These are phyloP conservation scores for Talaromyces sp. DNA, from an alignment of 2,329 filamentous ascomycete species.

Conservation along the genomic window DNA sequence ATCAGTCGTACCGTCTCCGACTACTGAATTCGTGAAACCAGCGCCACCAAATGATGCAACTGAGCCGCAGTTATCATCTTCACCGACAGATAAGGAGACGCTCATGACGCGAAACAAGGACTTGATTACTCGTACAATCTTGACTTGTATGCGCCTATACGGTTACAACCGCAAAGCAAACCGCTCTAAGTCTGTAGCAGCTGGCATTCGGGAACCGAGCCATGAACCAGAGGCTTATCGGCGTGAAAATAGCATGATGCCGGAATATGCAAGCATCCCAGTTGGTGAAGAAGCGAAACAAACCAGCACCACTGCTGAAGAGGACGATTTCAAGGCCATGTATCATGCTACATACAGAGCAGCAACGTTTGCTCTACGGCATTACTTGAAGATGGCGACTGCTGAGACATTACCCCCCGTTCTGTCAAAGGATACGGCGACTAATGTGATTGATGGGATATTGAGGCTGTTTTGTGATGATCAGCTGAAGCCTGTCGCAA, in stretches of 20 bases:
- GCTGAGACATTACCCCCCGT: conserved; percentile 23
- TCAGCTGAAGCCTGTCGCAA: conserved; percentile 16
- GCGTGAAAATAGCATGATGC: not conserved
- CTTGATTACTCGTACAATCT: conserved; percentile 42
- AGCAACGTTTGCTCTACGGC: conserved; percentile 43
- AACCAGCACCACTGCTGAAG: no score
- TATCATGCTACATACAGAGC: conserved; percentile 47
- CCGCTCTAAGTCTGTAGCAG: conserved; percentile 25
- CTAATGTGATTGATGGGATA: conserved; percentile 43
- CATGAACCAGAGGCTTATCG: conserved; percentile 18
- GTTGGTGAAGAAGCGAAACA: conserved; percentile 30
- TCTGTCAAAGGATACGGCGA: conserved; percentile 41
- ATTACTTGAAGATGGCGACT: conserved; percentile 34
- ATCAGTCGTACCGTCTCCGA: conserved; percentile 13
- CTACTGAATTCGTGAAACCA: not conserved
- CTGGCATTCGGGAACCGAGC: conserved; percentile 9
- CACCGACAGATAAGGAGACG: conserved; percentile 30
- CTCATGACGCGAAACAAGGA: conserved; percentile 42
- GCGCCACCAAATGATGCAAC: conserved; percentile 18
- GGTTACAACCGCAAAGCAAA: conserved; percentile 39
- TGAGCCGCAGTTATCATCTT: conserved; percentile 20
- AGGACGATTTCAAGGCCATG: conserved; percentile 46
- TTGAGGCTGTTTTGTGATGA: conserved; percentile 44
- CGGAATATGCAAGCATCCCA: not conserved
- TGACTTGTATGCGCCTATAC: conserved; percentile 47